These are phyloP conservation scores for Xylaria multiplex DNA, from an alignment of 2,329 filamentous ascomycete genomes.

Conservation along the genomic window DNA sequence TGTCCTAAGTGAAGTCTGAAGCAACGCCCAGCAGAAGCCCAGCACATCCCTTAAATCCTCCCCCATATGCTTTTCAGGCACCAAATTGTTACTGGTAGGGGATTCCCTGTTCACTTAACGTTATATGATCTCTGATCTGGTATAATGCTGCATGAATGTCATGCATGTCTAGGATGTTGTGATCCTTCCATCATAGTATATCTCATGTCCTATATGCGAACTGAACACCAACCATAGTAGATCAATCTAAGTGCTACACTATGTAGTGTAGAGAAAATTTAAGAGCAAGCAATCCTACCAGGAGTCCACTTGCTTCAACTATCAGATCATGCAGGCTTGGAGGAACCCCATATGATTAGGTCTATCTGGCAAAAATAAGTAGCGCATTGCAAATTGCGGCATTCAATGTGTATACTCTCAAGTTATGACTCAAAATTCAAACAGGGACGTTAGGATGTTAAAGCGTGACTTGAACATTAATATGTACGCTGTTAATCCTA, in stretches of 20 bases:
- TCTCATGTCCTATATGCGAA: neutral
- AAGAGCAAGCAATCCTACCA: neutral
- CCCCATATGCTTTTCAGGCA: neutral
- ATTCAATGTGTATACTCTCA: too few species aligned
- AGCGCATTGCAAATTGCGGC: neutral
- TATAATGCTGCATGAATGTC: neutral
- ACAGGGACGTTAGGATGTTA: neutral
- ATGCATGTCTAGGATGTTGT: constrained; percentile 1
- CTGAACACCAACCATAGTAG: neutral
- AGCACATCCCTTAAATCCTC: neutral
- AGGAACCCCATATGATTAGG: neutral
- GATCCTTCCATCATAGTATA: neutral
- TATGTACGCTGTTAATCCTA: too few species aligned
- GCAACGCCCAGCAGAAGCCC: constrained; percentile 1
- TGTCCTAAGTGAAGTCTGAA: constrained; percentile 7
- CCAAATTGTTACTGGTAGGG: neutral
- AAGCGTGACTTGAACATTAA: neutral
- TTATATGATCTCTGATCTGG: neutral
- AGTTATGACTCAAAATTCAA: neutral
- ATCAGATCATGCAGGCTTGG: constrained; percentile 15
- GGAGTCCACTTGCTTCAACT: neutral
- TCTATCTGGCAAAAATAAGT: neutral
- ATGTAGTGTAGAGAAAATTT: neutral
- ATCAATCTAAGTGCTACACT: neutral
- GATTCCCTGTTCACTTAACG: constrained; percentile 1